Evolutionary conservation across 257 asterid species (phyloP), one percentile per base, ranked within the genome.

Genomic region (Paulownia fortunei): DNA sequence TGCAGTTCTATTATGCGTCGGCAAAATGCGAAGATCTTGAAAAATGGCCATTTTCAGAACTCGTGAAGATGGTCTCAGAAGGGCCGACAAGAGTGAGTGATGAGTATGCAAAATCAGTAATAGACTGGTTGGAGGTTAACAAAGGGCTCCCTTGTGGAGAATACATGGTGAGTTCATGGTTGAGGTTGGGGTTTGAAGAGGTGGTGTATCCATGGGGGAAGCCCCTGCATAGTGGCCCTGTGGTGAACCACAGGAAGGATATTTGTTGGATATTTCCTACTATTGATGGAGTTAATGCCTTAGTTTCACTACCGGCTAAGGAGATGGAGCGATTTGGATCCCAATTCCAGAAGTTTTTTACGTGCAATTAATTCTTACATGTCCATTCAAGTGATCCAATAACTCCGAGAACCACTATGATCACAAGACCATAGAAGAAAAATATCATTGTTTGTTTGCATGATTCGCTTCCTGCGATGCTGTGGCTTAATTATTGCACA

Each of bases 101-200:
- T 18, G 92, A 84, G 69, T 89, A 89, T 34, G 87, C 88, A 0
- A 76, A 82, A 74, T 86, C 91, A 0, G 89, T 74, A 8, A 81
- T 89, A 0, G 94, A 89, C 23, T 89, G 89, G 92, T 80, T 88
- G 6, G 92, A 89, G 62, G 18, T 89, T 1, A 69, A 89, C 73
- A 86, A 88, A 6, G 92, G 92, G 56, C 69, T 89, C 1, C 94
- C 94, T 0, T 76, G 84, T 49, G 94, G 94, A 0, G 92, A 89
- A 44, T 86, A 84, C n/a, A 68, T 89, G 55, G 42, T 89, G 16
- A 86, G 86, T 3, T 89, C 94, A 1, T 89, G 94, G 94, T 75
- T 91, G 87, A 77, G 83, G 67, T 76, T 89, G 66, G 89, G 91
- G 66, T 88, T 87, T 62, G 76, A 83, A n/a, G 74, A 82, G 26